These are phyloP conservation scores for Phytophthora kernoviae DNA, from an alignment of 352 stramenopile genomes.

Conservation along the genomic window DNA sequence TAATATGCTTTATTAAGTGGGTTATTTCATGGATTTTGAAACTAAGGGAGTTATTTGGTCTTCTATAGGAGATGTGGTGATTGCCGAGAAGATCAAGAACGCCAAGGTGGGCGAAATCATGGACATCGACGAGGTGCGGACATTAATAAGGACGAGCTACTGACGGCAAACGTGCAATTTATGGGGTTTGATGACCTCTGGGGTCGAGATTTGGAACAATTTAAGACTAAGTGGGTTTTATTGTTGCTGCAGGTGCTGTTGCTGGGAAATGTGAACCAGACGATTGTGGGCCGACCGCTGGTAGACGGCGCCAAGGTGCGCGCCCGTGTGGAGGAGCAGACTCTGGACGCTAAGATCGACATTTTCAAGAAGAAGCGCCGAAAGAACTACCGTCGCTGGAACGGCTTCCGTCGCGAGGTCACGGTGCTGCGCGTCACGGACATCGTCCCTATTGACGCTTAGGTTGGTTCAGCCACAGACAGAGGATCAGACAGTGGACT, in stretches of 20 bases:
- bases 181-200: too few relatives aligned
- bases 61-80: constrained; percentile 72
- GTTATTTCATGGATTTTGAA: neutral
- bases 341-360: constrained; percentile 87
- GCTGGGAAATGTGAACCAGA: constrained; percentile 85
- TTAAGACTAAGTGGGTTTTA: too few relatives aligned
- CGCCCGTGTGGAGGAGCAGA: constrained; percentile 87
- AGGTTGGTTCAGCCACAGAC: too few relatives aligned
- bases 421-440: constrained; percentile 86
- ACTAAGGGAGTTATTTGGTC: neutral
- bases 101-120: constrained; percentile 87
- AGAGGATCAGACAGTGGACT: too few relatives aligned
- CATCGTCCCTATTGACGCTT: constrained; percentile 64
- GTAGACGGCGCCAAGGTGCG: constrained; percentile 75
- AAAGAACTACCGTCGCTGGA: constrained; percentile 91
- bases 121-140: constrained; percentile 81
- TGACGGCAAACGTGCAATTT: too few relatives aligned
- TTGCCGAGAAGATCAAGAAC: constrained; percentile 86
- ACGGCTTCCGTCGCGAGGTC: constrained; percentile 86
- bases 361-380: constrained; percentile 92
- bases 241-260: constrained; percentile 58
- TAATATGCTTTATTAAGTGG: neutral
- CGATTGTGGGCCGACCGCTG: constrained; percentile 75
- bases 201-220: too few relatives aligned
- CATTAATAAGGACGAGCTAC: too few relatives aligned